Evolutionary conservation across 805 yeast genomes (phyloP).

Genomic region (Candida fluviatilis): DNA sequence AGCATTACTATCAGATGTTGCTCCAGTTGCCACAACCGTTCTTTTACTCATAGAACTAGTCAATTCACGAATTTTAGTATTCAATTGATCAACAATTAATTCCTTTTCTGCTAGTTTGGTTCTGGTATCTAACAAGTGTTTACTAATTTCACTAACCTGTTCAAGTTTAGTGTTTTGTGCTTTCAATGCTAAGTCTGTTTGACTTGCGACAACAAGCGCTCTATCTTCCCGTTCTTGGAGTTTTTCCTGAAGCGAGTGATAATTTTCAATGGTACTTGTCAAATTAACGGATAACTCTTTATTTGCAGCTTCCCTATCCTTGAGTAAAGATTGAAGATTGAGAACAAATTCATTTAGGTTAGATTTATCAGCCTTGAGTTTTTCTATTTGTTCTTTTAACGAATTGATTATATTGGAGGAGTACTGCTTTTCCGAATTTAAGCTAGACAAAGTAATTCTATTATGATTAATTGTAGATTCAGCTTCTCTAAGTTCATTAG

Average conservation of each 20-base stretch:
- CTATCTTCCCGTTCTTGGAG: conserved; percentile 53
- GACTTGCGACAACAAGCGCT: conserved; percentile 48
- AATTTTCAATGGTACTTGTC: conserved; percentile 43
- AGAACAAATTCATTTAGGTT: conserved; percentile 53
- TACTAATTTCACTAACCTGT: conserved; percentile 52
- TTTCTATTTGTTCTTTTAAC: conserved; percentile 48
- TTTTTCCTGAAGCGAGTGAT: conserved; percentile 42
- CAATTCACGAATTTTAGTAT: conserved; percentile 25
- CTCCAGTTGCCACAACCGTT: conserved; percentile 14
- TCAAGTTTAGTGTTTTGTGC: conserved; percentile 51
- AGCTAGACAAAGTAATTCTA: conserved; percentile 42
- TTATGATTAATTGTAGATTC: conserved; percentile 43
- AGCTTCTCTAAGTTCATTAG: conserved; percentile 52
- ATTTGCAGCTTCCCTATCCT: conserved; percentile 55
- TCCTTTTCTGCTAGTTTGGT: conserved; percentile 42
- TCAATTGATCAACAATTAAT: conserved; percentile 33
- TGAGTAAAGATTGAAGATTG: conserved; percentile 56
- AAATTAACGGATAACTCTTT: conserved; percentile 48
- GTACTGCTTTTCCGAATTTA: conserved; percentile 52
- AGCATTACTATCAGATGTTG: conserved; percentile 7
- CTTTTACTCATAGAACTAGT: conserved; percentile 19
- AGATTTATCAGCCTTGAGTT: conserved; percentile 53
- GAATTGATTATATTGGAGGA: conserved; percentile 47
- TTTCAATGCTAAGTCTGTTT: conserved; percentile 50
- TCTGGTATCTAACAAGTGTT: conserved; percentile 39